Evolutionary conservation across 2,329 filamentous ascomycete species (phyloP).

Genomic region (Colletotrichum scovillei): DNA sequence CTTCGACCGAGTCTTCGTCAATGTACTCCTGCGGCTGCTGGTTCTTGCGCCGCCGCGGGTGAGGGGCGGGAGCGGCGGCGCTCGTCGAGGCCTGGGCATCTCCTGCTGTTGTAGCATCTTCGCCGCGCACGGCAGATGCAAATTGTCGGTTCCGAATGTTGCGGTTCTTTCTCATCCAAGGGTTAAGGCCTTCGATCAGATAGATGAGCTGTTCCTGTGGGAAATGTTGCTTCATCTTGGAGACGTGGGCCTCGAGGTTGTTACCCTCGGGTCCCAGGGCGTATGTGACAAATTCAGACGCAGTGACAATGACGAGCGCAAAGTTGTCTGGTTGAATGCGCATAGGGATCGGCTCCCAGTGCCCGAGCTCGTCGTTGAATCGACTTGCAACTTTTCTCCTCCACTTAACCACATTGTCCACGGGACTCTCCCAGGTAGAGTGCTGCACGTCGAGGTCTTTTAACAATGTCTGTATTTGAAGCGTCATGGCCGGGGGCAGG

Average conservation of each 20-base stretch:
- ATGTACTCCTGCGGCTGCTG: conserved; percentile 61
- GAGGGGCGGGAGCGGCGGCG: conserved; percentile 32
- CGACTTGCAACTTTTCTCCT: conserved; percentile 72
- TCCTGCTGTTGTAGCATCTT: conserved; percentile 26
- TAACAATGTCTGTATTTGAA: conserved; percentile 63
- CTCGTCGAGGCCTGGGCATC: conserved; percentile 38
- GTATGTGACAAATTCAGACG: conserved; percentile 74
- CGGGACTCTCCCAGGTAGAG: conserved; percentile 55
- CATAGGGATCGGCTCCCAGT: conserved; percentile 72
- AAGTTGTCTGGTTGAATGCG: conserved; percentile 69
- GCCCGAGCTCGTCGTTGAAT: conserved; percentile 69
- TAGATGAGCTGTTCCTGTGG: conserved; percentile 70
- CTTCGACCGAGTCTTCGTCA: conserved; percentile 76
- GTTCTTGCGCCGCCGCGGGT: conserved; percentile 52
- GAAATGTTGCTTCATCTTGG: conserved; percentile 65
- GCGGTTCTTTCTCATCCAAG: conserved; percentile 77
- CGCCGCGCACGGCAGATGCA: conserved; percentile 69
- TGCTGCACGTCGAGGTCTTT: conserved; percentile 60
- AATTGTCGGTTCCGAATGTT: conserved; percentile 76
- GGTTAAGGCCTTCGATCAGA: conserved; percentile 75
- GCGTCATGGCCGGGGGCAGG: conserved; percentile 59
- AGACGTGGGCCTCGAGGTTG: conserved; percentile 69
- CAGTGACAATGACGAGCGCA: conserved; percentile 70
- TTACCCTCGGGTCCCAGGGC: conserved; percentile 58
- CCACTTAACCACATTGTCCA: conserved; percentile 72